phyloP scores from a whole-genome alignment of 306 rosid species.

The Urtica urens region DNA sequence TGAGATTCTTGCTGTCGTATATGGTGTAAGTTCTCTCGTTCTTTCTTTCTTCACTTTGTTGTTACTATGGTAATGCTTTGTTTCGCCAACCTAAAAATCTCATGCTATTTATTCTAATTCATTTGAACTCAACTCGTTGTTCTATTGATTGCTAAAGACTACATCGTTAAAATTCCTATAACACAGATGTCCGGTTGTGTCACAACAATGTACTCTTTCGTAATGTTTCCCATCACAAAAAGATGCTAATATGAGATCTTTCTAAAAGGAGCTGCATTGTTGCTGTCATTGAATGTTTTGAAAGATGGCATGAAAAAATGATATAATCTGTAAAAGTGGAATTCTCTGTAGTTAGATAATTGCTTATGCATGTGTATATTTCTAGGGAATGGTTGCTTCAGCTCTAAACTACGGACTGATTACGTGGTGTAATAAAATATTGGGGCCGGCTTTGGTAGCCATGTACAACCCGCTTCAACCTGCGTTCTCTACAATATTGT shows the following conservation, averaged over 20 bases:
- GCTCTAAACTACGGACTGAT: constrained; percentile 87
- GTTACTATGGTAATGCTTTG: not conserved
- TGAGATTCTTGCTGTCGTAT: constrained; percentile 67
- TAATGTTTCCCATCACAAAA: too few species aligned
- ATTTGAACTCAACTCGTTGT: not conserved
- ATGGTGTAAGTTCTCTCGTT: constrained; percentile 49
- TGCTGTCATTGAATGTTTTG: too few species aligned
- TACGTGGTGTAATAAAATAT: constrained; percentile 82
- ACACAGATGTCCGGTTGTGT: too few species aligned
- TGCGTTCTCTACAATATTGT: constrained; percentile 56
- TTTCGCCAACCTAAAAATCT: not conserved
- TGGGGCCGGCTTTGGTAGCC: constrained; percentile 91
- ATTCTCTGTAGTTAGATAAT: too few species aligned
- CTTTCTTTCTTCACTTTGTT: not conserved
- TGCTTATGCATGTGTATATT: constrained; percentile 5
- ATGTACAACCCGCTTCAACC: constrained; percentile 95
- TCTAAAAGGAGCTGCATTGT: too few species aligned
- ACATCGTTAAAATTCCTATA: too few species aligned
- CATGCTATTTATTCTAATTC: not conserved
- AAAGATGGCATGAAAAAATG: too few species aligned
- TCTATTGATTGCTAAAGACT: too few species aligned
- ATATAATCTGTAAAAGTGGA: too few species aligned
- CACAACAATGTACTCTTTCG: too few species aligned
- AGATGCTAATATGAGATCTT: too few species aligned
- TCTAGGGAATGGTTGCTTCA: constrained; percentile 79